Evolutionary conservation across 345 rosid genomes (phyloP), one percentile per base, ranked within the genome.

Genomic region (Eucalyptus victrix): DNA sequence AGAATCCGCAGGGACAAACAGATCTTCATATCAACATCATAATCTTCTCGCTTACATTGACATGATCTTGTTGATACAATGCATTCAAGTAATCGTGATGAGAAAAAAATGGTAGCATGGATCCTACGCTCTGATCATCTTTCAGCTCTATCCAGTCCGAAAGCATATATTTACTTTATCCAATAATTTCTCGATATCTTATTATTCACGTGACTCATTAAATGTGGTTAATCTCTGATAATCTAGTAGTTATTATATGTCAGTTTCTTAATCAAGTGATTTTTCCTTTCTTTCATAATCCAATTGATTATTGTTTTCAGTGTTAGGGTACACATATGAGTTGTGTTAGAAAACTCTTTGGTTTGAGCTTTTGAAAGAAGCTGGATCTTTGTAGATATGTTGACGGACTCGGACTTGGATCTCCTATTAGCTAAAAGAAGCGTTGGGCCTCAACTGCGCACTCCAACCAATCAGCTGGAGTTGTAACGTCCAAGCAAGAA

Each of bases 341-440:
- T 51, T 18, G 56, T 51, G 9, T 51, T 51, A 51, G 56, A 51
- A 51, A 51, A 51, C 9, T 7, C 56, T 51, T 51, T 51, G 9
- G 23, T 51, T 51, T 51, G 56, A 51, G 9, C 9, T 51, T 51
- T 51, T 51, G 0, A 51, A 0, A 0, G 9, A 51, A 51, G 56
- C 7, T 51, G 23, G 56, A 51, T 51, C 56, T 51, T 51, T 51
- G 0, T 51, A 51, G 2, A 51, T 18, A 51, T 18, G 2, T 51
- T 51, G 56, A 51, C 0, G 23, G 56, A 0, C 9, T 18, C 21
- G 0, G 21, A 51, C 21, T 51, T 6, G 8, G 4, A 51, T 51
- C 23, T 4, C 1, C 9, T 51, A 51, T 51, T 51, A 1, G 4
- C 56, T 0, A 51, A 51, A 51, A 51, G 56, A 3, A 51, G 23